Base-by-base conservation (phyloP, 495 filamentous ascomycete species). In the Achaetomiella virescens region DNA sequence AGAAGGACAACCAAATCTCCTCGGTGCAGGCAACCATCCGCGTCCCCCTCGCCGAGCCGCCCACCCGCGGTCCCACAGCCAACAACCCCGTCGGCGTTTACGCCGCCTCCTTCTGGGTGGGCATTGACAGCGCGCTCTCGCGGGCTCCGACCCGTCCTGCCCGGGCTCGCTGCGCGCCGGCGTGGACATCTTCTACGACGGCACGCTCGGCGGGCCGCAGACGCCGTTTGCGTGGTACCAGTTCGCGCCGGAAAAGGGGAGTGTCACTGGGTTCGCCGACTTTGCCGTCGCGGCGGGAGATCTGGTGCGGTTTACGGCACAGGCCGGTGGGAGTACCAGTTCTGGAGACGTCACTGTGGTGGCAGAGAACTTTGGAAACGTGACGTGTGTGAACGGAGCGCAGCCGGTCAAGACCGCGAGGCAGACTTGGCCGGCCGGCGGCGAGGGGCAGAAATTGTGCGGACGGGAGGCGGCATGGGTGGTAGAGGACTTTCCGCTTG, bases 171-270 rank as follows among this genome's bases (percentile, higher is more conserved):
- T 69, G 8, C 64, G 66, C 20, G 63, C 61, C 1, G 66, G 66
- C 1, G 59, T 69, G 18, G 66, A 69, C 21, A 49, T 66, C 29
- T 63, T 66, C 40, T 65, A 33, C 18, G 64, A 69, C 20, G 61
- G 58, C 21, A 58, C 48, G 21, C 6, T 55, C 2, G 65, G 54
- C n/a, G 60, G 52, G 0, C 17, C 20, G 27, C 52, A 57, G 56
- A 48, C 21, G 10, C 64, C 64, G 0, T 57, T 55, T 5, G 66
- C 54, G 17, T 69, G 66, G 66, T 58, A 54, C 33, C 61, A 69
- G 27, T 58, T 43, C 17, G 43, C 17, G 10, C 35, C 11, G 0
- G 17, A 20, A 24, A 33, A 48, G n/a, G 36, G 45, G 14, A 15
- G 8, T 0, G 48, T 48, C 9, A 18, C 15, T 2, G 66, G 55